These are phyloP conservation scores for Aspergillus aculeatinus DNA, from an alignment of 2,329 filamentous ascomycete species.

Conservation along the genomic window DNA sequence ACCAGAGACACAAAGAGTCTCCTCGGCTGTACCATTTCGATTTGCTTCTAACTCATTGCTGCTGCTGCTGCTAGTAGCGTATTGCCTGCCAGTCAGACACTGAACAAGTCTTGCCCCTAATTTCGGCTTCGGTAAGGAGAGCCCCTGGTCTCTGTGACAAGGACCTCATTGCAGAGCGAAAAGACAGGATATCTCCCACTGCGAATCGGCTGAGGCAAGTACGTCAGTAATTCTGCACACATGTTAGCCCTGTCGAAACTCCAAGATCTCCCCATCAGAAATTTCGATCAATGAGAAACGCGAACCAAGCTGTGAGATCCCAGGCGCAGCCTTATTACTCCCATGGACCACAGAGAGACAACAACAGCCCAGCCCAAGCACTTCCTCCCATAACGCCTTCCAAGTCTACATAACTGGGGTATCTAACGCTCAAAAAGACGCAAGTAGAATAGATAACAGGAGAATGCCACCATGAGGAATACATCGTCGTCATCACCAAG, in stretches of 20 bases:
- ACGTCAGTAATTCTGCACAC: background rate
- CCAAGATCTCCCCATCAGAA: background rate
- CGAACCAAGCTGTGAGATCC: background rate
- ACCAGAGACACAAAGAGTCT: constrained; percentile 12
- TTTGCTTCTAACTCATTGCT: constrained; percentile 19
- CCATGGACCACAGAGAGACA: background rate
- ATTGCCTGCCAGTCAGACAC: constrained; percentile 3
- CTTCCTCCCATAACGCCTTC: background rate
- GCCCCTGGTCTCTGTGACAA: background rate
- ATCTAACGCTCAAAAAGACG: constrained; percentile 6
- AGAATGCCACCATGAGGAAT: background rate
- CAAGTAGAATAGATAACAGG: background rate
- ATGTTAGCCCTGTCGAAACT: background rate
- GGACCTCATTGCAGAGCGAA: background rate
- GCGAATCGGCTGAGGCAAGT: background rate
- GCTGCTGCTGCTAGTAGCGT: constrained; percentile 8
- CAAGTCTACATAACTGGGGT: background rate
- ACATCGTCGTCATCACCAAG: background rate
- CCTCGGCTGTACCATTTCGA: constrained; percentile 19
- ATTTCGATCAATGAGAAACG: background rate
- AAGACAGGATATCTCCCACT: background rate
- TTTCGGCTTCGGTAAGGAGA: background rate
- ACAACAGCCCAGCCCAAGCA: background rate
- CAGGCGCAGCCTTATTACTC: background rate
- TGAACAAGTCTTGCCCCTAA: background rate